Base-by-base conservation (phyloP, 495 filamentous ascomycete genomes). In the Lasiosphaeriaceae sp. region DNA sequence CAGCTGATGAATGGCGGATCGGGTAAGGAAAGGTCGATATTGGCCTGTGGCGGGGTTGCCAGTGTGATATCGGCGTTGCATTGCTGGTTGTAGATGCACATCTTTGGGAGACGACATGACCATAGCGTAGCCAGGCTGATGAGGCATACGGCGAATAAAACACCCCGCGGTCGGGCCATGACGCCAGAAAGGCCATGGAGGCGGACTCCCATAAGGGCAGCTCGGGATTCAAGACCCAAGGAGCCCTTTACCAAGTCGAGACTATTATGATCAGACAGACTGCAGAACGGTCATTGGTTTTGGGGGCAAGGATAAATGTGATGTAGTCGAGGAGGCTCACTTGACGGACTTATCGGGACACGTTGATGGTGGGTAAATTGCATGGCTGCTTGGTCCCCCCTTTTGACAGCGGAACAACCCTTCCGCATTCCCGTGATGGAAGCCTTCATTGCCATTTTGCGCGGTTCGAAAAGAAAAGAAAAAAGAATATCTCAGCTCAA, bases 1-100 rank as follows among this genome's bases (percentile, higher is more conserved):
- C 77, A 79, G 55, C 67, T 47, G 47, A 79, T 61, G 59, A 77
- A 77, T 0, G 72, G 74, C 9, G 75, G 61, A 47, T 70, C 68
- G 0, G 71, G 52, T 19, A 47, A 57, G 12, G 73, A 77, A 20
- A 77, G 70, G 52, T 77, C 66, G 53, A 66, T 12, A 12, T 23
- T 20, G 11, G 39, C 17, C 45, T 34, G 48, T 22, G n/a, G 43
- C 11, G 20, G 24, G 23, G 37, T 12, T 41, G 21, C 19, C 12
- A 11, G 2, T n/a, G 39, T 31, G 12, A 47, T 48, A 8, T 49
- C 46, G 50, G 47, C 26, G 35, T 41, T 45, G 50, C 41, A 46
- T 29, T 61, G n/a, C n/a, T n/a, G 48, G 19, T 29, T 45, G 49
- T 57, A 65, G 12, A 65, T 23, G 16, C 57, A 61, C 51, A 64